Percentiles rank a stretch among this genome's conserved stretches.
phyloP scores from a whole-genome alignment of 2,329 filamentous ascomycete genomes.

The Scedosporium minutisporum region DNA sequence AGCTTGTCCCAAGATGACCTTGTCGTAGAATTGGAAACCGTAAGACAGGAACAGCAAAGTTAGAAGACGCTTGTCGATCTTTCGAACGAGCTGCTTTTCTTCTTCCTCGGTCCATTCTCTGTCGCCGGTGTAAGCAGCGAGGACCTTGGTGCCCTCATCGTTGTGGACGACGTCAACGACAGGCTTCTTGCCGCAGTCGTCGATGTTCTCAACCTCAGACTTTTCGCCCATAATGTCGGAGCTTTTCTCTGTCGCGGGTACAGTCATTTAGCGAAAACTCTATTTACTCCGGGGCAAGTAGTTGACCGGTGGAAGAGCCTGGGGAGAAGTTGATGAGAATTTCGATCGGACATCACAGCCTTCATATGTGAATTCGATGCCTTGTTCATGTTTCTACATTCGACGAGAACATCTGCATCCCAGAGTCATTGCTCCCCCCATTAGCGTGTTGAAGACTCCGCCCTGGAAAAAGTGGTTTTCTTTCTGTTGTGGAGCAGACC shows the following conservation, averaged over 20 bases:
- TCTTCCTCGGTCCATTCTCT: constrained; percentile 26
- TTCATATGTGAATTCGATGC: no score
- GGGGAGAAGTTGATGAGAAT: no score
- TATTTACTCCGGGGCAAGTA: no score
- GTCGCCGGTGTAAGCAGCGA: constrained; percentile 27
- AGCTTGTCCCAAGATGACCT: constrained; percentile 45
- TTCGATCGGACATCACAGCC: no score
- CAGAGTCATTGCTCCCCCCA: no score
- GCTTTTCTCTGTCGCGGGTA: neutral
- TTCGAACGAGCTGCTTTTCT: constrained; percentile 26
- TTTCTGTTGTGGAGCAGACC: no score
- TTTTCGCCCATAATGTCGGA: neutral
- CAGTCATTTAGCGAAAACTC: no score
- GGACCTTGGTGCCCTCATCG: constrained; percentile 26
- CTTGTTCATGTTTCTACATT: no score
- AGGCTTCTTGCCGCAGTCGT: neutral
- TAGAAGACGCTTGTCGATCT: constrained; percentile 13
- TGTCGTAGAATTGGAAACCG: constrained; percentile 17
- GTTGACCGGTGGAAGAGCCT: no score
- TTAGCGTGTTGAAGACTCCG: no score
- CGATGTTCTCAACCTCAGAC: neutral
- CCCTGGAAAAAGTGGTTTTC: no score
- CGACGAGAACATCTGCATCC: no score
- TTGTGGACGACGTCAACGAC: constrained; percentile 21
- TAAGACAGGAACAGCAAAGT: constrained; percentile 15